Base-by-base conservation (phyloP, 192 early-diverging fungal genomes). In the Gaertneriomyces sp. region DNA sequence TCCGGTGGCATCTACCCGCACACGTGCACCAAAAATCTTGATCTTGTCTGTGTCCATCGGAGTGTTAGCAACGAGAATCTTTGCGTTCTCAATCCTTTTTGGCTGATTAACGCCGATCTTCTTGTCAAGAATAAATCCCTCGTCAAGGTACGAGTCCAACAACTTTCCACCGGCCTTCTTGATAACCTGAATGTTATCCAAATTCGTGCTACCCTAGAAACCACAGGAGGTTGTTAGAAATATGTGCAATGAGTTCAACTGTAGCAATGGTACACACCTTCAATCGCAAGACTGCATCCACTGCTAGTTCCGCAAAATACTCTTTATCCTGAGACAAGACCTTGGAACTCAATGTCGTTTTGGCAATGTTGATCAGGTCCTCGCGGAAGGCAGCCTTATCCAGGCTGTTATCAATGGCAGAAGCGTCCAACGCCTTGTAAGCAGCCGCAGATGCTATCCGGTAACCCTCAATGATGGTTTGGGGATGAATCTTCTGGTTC, bases 1-100 rank as follows among this genome's bases (percentile, higher is more conserved):
- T 42, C 93, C 93, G 19, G 95, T 95, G 45, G 92, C 91, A 67
- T 96, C 94, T 5, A 99, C 96, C 63, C 91, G 88, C 63, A 99
- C 87, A 58, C 92, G 90, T 38, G 96, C 96, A 62, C 96, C 96
- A 79, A 99, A 99, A 60, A 99, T 91, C 80, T 99, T 99, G 80
- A 98, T 94, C 77, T 99, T 99, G 78, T 99, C 96, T 9, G 96
- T 99, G 78, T 99, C 96, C 96, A 99, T 99, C 41, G 96, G 91
- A 66, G 96, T 99, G 76, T 99, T 99, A 70, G 96, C 96, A 76
- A 99, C 87, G 74, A 99, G 81, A 67, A 99, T 94, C 61, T 85
- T 92, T 41, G 93, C 96, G 57, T 95, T 96, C 79, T 95, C 93
- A 53, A 99, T 88, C 38, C 91, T 78, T 73, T 94, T 95, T 56